Percentiles rank a stretch among this genome's conserved stretches.
These are phyloP conservation scores for Stylonectria norvegica DNA, from an alignment of 2,329 filamentous ascomycete species.

Conservation along the genomic window DNA sequence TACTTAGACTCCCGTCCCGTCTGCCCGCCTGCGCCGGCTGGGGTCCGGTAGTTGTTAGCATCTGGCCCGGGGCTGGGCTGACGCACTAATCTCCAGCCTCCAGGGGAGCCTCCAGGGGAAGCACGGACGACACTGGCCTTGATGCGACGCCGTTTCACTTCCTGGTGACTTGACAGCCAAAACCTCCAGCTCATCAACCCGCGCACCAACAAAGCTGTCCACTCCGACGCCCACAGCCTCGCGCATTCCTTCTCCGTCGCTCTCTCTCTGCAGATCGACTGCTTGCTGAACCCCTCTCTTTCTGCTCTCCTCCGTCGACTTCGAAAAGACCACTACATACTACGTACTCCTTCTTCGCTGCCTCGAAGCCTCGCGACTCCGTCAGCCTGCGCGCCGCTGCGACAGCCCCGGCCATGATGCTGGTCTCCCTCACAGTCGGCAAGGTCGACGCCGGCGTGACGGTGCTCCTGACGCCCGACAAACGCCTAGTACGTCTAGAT, in stretches of 20 bases:
- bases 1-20: too few species aligned
- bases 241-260: background rate
- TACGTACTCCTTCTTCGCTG: conserved; percentile 1
- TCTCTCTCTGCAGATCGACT: too few species aligned
- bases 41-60: background rate
- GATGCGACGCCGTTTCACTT: background rate
- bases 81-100: background rate
- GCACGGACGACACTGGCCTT: background rate
- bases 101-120: background rate
- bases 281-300: too few species aligned
- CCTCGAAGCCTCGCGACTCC: background rate
- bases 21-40: too few species aligned
- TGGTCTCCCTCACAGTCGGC: conserved; percentile 96
- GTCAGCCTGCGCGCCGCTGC: conserved; percentile 4
- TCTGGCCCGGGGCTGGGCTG: background rate
- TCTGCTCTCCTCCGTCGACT: too few species aligned
- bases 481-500: conserved; percentile 73
- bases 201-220: background rate
- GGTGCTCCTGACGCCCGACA: conserved; percentile 93
- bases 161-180: too few species aligned
- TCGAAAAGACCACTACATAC: too few species aligned
- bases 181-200: background rate
- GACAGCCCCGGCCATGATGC: conserved; percentile 56
- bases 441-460: conserved; percentile 99
- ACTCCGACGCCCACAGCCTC: background rate